phyloP scores from a whole-genome alignment of 1,284 basidiomycete genomes.

The Lentinula novae-zelandiae region DNA sequence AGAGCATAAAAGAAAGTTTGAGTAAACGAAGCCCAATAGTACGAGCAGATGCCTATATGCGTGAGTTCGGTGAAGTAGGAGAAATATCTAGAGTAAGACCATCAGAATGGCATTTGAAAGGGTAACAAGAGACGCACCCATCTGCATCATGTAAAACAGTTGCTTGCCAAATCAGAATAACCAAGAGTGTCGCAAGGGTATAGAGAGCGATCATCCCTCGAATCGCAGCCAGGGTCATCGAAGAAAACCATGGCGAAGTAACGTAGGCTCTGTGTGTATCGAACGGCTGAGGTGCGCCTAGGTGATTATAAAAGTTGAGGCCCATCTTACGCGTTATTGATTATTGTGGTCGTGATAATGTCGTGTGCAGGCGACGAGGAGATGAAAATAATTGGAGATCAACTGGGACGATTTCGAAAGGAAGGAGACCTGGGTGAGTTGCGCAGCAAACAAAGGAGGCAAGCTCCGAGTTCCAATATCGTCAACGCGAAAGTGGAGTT shows the following conservation, averaged over 20 bases:
- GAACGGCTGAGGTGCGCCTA: constrained; percentile 34
- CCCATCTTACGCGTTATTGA: neutral
- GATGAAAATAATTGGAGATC: neutral
- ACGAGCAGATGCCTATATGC: constrained; percentile 54
- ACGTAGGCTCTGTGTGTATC: constrained; percentile 51
- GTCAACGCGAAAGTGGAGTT: too few relatives aligned
- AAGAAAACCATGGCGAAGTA: constrained; percentile 54
- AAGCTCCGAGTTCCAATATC: neutral
- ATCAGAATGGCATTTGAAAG: neutral
- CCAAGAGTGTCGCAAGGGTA: constrained; percentile 42
- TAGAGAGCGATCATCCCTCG: constrained; percentile 53
- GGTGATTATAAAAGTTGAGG: constrained; percentile 2
- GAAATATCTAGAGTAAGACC: constrained; percentile 40
- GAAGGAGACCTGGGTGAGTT: neutral
- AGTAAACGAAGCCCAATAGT: constrained; percentile 11
- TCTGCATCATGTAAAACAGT: constrained; percentile 25
- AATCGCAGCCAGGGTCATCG: constrained; percentile 40
- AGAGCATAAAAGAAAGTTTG: constrained; percentile 32
- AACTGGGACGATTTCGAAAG: neutral
- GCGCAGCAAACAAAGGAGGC: neutral
- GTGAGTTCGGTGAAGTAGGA: constrained; percentile 63
- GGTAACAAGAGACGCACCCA: constrained; percentile 21
- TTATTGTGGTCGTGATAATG: too few relatives aligned
- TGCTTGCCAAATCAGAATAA: constrained; percentile 38
- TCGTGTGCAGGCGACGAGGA: neutral